phyloP scores from a whole-genome alignment of 2,329 filamentous ascomycete species.

The Harringtonia aguacate region DNA sequence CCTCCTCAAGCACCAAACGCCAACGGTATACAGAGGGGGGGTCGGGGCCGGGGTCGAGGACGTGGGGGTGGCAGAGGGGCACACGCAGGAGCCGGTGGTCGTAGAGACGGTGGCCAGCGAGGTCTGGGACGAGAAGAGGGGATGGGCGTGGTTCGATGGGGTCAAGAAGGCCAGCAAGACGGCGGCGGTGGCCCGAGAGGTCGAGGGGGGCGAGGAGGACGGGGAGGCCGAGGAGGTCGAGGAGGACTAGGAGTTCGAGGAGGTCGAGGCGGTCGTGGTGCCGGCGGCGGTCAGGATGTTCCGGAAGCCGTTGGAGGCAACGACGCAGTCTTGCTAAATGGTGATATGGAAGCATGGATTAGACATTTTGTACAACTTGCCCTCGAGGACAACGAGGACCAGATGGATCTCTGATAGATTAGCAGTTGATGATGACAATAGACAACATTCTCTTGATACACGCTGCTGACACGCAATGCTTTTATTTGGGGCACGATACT shows the following conservation, averaged over 20 bases:
- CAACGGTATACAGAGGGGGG: no score
- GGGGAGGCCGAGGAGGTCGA: not conserved
- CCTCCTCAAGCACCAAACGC: not conserved
- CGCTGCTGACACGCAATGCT: no score
- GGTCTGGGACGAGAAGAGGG: constrained; percentile 1
- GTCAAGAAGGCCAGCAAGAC: not conserved
- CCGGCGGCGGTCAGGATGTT: not conserved
- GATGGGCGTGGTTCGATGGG: not conserved
- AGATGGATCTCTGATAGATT: constrained; percentile 4
- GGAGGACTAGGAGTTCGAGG: not conserved
- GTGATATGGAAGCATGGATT: constrained; percentile 10
- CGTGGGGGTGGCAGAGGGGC: not conserved
- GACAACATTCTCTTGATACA: no score
- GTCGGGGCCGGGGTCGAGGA: not conserved
- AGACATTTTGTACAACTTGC: constrained; percentile 13
- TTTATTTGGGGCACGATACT: no score
- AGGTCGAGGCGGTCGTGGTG: not conserved
- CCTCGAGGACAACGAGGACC: constrained; percentile 11
- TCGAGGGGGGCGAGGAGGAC: not conserved
- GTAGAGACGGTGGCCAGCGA: not conserved
- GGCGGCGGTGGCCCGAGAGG: not conserved
- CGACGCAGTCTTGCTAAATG: constrained; percentile 3
- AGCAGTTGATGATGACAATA: not conserved
- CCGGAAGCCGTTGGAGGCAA: not conserved
- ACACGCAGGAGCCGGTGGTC: not conserved